Conservation (phyloP, 208 protist species). For the Sergeia podlipaevii region DNA sequence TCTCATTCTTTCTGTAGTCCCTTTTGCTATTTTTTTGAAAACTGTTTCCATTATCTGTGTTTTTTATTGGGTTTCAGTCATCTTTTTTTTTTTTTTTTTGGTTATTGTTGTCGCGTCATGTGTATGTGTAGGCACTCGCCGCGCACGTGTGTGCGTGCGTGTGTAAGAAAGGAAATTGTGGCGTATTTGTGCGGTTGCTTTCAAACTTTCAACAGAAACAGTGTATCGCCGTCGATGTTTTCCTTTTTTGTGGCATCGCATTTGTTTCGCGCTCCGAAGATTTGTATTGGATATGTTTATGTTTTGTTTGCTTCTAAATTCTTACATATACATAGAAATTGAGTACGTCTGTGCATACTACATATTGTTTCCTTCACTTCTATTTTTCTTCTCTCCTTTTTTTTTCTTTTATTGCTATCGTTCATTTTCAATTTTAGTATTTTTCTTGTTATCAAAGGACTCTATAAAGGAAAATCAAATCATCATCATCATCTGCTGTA, state of each 20-base stretch:
- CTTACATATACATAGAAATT: no score
- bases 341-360: background rate
- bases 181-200: no score
- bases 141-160: background rate
- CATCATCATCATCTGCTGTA: no score
- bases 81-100: slow-evolving; percentile 15
- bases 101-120: background rate
- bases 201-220: no score
- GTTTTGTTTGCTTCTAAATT: no score
- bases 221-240: no score
- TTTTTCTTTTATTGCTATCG: slow-evolving; percentile 11
- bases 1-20: slow-evolving; percentile 1
- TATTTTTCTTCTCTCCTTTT: slow-evolving; percentile 11
- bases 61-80: slow-evolving; percentile 5
- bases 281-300: no score
- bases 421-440: background rate
- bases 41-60: slow-evolving; percentile 1
- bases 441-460: background rate
- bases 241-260: no score
- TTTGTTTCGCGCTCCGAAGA: no score
- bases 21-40: background rate
- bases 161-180: no score
- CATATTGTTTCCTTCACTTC: no score
- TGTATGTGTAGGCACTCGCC: background rate
- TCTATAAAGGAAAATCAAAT: no score